Percentiles rank a stretch among this genome's conserved stretches.
These are phyloP conservation scores for Metschnikowia chrysomelidarum DNA, from an alignment of 805 yeast species.

Conservation along the genomic window DNA sequence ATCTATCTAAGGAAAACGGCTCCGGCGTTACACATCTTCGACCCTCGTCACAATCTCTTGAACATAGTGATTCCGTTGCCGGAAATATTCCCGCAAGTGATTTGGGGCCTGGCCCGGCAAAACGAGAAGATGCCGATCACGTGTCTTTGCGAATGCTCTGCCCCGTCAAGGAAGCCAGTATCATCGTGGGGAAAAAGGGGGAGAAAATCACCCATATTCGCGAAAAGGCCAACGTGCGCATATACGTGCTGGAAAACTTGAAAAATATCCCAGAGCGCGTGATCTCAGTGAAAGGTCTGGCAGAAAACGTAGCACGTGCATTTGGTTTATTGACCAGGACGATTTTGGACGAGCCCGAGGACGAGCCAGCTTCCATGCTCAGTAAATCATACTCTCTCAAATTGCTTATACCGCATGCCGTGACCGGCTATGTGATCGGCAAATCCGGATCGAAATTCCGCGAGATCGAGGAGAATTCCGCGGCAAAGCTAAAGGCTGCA, in stretches of 20 bases:
- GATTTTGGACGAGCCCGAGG: conserved; percentile 64
- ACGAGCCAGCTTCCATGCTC: conserved; percentile 54
- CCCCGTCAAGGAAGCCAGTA: conserved; percentile 70
- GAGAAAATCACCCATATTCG: conserved; percentile 65
- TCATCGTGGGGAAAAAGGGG: conserved; percentile 80
- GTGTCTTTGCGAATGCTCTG: conserved; percentile 74
- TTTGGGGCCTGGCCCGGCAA: too few species aligned
- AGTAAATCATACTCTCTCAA: conserved; percentile 57
- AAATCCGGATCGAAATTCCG: conserved; percentile 69
- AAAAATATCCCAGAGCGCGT: conserved; percentile 73
- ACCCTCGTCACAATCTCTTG: too few species aligned
- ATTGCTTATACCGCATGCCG: conserved; percentile 69
- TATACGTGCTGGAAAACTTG: conserved; percentile 71
- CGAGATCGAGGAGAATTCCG: conserved; percentile 79
- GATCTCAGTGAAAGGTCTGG: conserved; percentile 67
- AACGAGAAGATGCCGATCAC: conserved; percentile 57
- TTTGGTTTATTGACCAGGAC: conserved; percentile 71
- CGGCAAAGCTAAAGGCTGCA: conserved; percentile 72
- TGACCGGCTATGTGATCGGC: conserved; percentile 81
- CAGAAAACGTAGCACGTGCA: conserved; percentile 78
- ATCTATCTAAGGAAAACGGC: too few species aligned
- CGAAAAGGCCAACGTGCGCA: conserved; percentile 58
- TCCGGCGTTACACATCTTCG: too few species aligned
- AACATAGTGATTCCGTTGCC: too few species aligned
- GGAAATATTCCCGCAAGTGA: too few species aligned